Percentiles rank a stretch among this genome's conserved stretches.
Evolutionary conservation across 257 asterid genomes (phyloP).

Genomic region (Datura wrightii): DNA sequence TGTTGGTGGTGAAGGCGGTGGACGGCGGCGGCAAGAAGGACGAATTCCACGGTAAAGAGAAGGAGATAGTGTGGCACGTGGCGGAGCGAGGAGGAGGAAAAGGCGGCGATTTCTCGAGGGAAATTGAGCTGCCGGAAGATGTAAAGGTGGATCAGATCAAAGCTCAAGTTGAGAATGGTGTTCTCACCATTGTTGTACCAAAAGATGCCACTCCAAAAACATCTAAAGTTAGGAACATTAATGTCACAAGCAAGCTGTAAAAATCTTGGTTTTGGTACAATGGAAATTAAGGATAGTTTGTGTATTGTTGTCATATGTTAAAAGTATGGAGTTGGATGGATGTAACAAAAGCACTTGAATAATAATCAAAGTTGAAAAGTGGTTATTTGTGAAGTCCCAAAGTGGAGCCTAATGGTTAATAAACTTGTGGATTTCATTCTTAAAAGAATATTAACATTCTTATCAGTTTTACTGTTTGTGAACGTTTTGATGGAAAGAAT

Average conservation of each 20-base stretch:
- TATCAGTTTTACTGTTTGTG: too few species aligned
- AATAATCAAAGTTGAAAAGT: too few species aligned
- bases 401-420: too few species aligned
- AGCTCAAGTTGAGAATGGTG: conserved; percentile 78
- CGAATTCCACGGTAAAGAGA: conserved; percentile 46
- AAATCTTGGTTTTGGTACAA: background rate
- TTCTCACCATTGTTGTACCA: conserved; percentile 78
- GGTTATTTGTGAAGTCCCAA: too few species aligned
- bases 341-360: too few species aligned
- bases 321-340: background rate
- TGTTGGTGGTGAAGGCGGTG: conserved; percentile 66
- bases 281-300: background rate
- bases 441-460: too few species aligned
- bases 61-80: conserved; percentile 75
- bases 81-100: conserved; percentile 70
- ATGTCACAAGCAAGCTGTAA: conserved; percentile 68
- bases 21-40: conserved; percentile 42
- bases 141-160: conserved; percentile 81
- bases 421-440: too few species aligned
- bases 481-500: too few species aligned
- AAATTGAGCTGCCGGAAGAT: conserved; percentile 70
- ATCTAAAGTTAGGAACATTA: conserved; percentile 65
- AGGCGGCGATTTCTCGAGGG: conserved; percentile 60
- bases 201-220: conserved; percentile 66
- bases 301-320: conserved; percentile 2